A percentile compares a stretch with the other conserved stretches of the same genome.
These are phyloP conservation scores for Mycena crocata DNA, from an alignment of 768 basidiomycete species.

Conservation along the genomic window DNA sequence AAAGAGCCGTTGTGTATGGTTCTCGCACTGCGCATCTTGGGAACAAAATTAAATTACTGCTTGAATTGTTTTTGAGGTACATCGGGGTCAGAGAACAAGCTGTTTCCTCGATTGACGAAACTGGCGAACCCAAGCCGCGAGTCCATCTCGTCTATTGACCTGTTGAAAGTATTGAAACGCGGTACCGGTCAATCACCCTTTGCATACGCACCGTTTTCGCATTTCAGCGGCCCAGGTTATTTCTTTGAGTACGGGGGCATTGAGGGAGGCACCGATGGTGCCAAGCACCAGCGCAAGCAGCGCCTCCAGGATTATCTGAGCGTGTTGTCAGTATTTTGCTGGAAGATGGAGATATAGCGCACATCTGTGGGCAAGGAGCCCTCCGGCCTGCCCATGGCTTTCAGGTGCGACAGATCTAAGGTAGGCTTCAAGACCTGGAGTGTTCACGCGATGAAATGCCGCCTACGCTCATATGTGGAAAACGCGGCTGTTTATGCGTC, in stretches of 20 bases:
- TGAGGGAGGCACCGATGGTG: slow-evolving; percentile 78
- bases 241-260: slow-evolving; percentile 76
- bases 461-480: slow-evolving; percentile 84
- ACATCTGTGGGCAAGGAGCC: slow-evolving; percentile 75
- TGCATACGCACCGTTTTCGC: slow-evolving; percentile 72
- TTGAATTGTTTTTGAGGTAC: slow-evolving; percentile 15
- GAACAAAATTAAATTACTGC: slow-evolving; percentile 3
- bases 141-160: slow-evolving; percentile 83
- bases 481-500: slow-evolving; percentile 67
- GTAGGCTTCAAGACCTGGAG: slow-evolving; percentile 12
- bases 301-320: slow-evolving; percentile 76
- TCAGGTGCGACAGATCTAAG: slow-evolving; percentile 80
- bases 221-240: slow-evolving; percentile 94
- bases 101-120: slow-evolving; percentile 70
- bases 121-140: slow-evolving; percentile 72
- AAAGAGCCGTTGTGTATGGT: too few species aligned
- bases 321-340: neutral
- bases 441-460: slow-evolving; percentile 38
- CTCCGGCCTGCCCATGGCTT: slow-evolving; percentile 80
- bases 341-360: slow-evolving; percentile 33
- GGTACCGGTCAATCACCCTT: neutral
- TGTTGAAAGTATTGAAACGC: slow-evolving; percentile 41
- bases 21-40: neutral
- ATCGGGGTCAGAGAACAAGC: slow-evolving; percentile 47
- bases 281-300: slow-evolving; percentile 73